Base-by-base conservation (phyloP, 768 basidiomycete species). In the Tephrocybe sp. region DNA sequence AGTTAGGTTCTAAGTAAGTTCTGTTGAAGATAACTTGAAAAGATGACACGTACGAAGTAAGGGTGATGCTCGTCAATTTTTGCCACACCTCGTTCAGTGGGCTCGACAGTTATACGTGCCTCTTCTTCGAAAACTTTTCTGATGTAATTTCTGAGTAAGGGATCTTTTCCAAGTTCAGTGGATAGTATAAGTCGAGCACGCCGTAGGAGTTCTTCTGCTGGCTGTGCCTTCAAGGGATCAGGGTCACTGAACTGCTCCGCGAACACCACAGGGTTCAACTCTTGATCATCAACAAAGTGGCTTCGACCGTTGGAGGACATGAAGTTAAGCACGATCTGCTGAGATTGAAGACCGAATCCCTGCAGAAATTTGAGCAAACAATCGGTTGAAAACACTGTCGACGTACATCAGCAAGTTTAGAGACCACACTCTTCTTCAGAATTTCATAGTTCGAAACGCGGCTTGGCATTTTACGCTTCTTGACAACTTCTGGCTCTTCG, bases 151-250 rank as follows among this genome's bases (percentile, higher is more conserved):
- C 92, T 78, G 26, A 99, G 78, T 10, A 92, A 71, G 11, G 96
- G 96, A 65, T 99, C 96, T 63, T 90, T 95, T 31, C 91, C 90
- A 14, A 98, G 78, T 65, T 98, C 97, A 0, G 89, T 92, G 5
- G 87, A 80, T 41, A 98, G 70, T 49, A 98, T 87, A 75, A 91
- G 80, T 42, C 90, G 82, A 9, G 92, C 89, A 31, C 81, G 81
- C 41, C 76, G 76, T 40, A 93, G 77, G 22, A 89, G 65, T 47
- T 91, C 87, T 49, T 90, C 84, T 0, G 85, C 71, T 9, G 79
- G 61, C 58, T 77, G 76, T 1, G 79, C 75, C 53, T 79, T 83
- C 36, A 64, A 32, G 5, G 81, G 79, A 61, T 88, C 84, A 1
- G 84, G 78, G 58, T 89, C 88, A 12, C 77, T 80, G 67, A 86